Percentiles rank a stretch among this genome's conserved stretches.
These are phyloP conservation scores for Verruconis gallopava DNA, from an alignment of 2,329 filamentous ascomycete genomes.

Conservation along the genomic window DNA sequence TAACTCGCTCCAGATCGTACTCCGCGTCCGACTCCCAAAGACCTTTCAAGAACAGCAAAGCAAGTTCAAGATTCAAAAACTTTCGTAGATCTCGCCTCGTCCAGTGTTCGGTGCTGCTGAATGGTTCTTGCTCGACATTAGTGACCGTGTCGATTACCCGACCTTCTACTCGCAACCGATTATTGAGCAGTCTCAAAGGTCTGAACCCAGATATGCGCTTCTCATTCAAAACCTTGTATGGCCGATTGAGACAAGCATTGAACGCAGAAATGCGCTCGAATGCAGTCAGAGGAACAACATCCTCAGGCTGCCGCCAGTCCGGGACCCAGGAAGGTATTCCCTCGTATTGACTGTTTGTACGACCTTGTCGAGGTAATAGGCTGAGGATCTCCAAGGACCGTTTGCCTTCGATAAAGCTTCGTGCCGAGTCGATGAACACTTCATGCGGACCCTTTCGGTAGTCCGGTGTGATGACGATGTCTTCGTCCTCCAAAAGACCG, in stretches of 20 bases:
- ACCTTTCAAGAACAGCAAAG: neutral
- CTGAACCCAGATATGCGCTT: constrained; percentile 1
- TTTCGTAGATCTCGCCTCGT: constrained; percentile 3
- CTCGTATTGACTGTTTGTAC: constrained; percentile 1
- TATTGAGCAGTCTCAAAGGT: constrained; percentile 4
- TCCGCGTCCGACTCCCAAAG: neutral
- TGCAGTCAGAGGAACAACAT: constrained; percentile 2
- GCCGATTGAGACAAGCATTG: constrained; percentile 3
- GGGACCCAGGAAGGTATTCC: constrained; percentile 7
- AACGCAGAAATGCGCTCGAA: constrained; percentile 2
- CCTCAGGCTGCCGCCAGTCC: constrained; percentile 7
- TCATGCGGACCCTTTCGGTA: neutral
- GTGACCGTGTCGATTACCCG: constrained; percentile 4
- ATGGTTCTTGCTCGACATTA: constrained; percentile 1
- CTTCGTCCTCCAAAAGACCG: constrained; percentile 3
- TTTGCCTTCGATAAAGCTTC: constrained; percentile 5
- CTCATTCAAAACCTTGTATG: neutral
- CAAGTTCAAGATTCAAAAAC: constrained; percentile 3
- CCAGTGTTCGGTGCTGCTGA: constrained; percentile 2
- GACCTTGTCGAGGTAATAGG: constrained; percentile 1
- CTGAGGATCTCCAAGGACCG: constrained; percentile 6
- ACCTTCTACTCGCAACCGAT: constrained; percentile 6
- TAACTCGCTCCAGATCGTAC: neutral
- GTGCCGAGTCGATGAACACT: constrained; percentile 1
- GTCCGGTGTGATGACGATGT: constrained; percentile 3